Conservation (phyloP, 768 basidiomycete genomes). For the Suillus sp. region DNA sequence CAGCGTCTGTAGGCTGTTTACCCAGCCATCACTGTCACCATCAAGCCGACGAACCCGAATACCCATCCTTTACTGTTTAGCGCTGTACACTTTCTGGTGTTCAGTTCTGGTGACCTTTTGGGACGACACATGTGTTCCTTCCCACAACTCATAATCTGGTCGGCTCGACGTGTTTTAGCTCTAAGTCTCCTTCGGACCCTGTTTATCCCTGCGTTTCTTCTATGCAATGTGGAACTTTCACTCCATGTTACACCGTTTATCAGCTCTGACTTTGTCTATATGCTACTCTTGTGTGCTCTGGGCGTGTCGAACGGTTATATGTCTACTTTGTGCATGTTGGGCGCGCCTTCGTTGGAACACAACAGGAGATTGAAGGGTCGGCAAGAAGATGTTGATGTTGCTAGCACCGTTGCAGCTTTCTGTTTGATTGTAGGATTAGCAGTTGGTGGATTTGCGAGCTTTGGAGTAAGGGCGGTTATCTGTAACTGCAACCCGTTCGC, state of each 20-base stretch:
- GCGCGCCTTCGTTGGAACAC: conserved; percentile 78
- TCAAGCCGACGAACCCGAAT: conserved; percentile 62
- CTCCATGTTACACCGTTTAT: conserved; percentile 49
- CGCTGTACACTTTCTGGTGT: conserved; percentile 74
- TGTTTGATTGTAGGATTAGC: conserved; percentile 76
- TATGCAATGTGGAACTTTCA: conserved; percentile 75
- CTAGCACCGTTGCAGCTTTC: conserved; percentile 81
- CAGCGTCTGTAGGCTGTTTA: conserved; percentile 65
- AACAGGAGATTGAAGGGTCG: conserved; percentile 71
- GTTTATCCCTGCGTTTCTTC: conserved; percentile 86
- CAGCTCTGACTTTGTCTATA: conserved; percentile 75
- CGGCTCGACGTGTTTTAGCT: conserved; percentile 57
- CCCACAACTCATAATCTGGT: conserved; percentile 69
- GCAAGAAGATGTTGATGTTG: conserved; percentile 80
- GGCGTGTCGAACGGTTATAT: conserved; percentile 85
- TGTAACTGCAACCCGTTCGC: conserved; percentile 77
- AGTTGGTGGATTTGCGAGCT: conserved; percentile 77
- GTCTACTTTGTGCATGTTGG: conserved; percentile 77
- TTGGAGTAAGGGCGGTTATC: conserved; percentile 69
- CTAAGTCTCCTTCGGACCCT: conserved; percentile 72
- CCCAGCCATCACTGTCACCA: conserved; percentile 82
- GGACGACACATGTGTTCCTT: conserved; percentile 72
- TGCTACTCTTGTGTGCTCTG: conserved; percentile 71
- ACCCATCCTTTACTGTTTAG: conserved; percentile 85
- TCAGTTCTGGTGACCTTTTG: conserved; percentile 70